These are phyloP conservation scores for Pseudogymnoascus sp. DNA, from an alignment of 2,329 filamentous ascomycete genomes.

Conservation along the genomic window DNA sequence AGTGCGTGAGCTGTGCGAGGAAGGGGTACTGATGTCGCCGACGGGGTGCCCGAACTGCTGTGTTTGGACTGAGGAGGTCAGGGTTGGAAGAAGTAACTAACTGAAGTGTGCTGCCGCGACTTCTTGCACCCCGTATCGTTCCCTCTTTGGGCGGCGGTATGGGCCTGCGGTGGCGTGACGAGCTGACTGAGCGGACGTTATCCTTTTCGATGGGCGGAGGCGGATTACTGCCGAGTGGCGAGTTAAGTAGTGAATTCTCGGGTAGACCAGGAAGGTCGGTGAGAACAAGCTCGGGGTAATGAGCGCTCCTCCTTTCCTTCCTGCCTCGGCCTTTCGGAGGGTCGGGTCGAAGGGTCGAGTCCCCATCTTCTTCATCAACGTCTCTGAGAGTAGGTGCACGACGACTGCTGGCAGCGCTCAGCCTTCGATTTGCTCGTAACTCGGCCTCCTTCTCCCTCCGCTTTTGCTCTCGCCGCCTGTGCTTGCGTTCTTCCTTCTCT, in stretches of 20 bases:
- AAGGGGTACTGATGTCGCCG: conserved; percentile 54
- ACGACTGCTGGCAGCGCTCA: conserved; percentile 83
- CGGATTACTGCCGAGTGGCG: conserved; percentile 33
- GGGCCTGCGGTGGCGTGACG: conserved; percentile 65
- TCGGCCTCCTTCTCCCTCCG: conserved; percentile 78
- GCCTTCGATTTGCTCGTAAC: conserved; percentile 64
- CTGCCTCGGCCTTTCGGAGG: conserved; percentile 65
- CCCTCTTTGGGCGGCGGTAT: conserved; percentile 82
- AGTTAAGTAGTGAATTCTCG: conserved; percentile 39
- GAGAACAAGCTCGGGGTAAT: conserved; percentile 52
- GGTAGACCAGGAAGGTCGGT: conserved; percentile 71
- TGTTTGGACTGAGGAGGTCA: conserved; percentile 48
- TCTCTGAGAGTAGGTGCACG: conserved; percentile 69
- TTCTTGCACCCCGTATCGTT: conserved; percentile 56
- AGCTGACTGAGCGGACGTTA: conserved; percentile 64
- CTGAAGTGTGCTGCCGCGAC: conserved; percentile 77
- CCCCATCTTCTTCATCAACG: conserved; percentile 65
- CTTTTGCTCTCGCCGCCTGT: conserved; percentile 68
- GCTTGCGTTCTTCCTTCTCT: conserved; percentile 90
- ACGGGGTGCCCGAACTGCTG: conserved; percentile 32
- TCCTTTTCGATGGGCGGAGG: conserved; percentile 74
- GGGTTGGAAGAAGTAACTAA: conserved; percentile 61
- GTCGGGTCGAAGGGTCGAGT: conserved; percentile 35
- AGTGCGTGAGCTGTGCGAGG: conserved; percentile 55
- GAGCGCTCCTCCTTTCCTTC: conserved; percentile 64